Base-by-base conservation (phyloP, 305 asterid genomes). In the Andrographis paniculata region DNA sequence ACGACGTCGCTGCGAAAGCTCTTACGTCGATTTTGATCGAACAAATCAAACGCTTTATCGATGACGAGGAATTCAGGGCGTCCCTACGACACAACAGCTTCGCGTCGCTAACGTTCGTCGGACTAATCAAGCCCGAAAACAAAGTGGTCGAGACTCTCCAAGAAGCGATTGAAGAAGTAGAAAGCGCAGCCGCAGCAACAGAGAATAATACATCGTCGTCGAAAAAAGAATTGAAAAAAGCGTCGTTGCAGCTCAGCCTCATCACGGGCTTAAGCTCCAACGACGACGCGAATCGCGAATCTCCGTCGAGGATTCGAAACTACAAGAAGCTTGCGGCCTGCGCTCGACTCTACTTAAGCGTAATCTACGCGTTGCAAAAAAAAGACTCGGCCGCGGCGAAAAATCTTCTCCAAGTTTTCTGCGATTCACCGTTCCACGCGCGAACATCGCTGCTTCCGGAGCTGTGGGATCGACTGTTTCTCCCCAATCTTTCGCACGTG, bases 271-370 rank as follows among this genome's bases (percentile, higher is more conserved):
- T 86, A 49, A 82, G 66, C n/a, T n/a, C n/a, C 60, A 64, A 80
- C 17, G 63, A 47, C 33, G 85, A 75, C 46, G 48, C 77, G 59
- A 83, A 63, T 54, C 72, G 69, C 21, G 77, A 74, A 46, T 69
- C 50, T 60, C 79, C 94, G 1, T 75, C 78, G 30, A 88, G 92
- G 51, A 71, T 82, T 42, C 72, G 82, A 3, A 86, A 86, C 50
- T 62, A 42, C n/a, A 80, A 69, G 68, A 80, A 69, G 68, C 42
- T 86, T 47, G 80, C 96, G 17, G 87, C 94, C 41, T 82, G 93
- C 69, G 88, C 94, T 62, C 96, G 80, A 72, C 76, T 86, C 58
- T 86, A 86, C 65, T 93, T 82, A 50, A 67, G 93, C 50, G 69
- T 80, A 55, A 72, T 76, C 60, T 86, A 77, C 53, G 63, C 59